Conservation (phyloP, 768 basidiomycete genomes). For the Leccinum truebloodii region DNA sequence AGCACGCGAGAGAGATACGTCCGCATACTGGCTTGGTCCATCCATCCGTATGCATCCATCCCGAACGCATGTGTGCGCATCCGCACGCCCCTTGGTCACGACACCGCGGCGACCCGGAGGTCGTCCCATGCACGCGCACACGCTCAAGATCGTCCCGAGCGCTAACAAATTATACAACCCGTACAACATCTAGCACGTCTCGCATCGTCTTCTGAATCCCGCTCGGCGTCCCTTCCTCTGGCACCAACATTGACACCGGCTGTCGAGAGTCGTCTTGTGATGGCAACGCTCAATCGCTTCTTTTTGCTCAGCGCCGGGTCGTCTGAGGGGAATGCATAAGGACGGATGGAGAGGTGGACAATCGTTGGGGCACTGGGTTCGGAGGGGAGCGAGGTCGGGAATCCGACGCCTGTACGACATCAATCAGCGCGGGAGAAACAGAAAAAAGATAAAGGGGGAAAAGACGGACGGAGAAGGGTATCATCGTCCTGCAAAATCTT, state of each 20-base stretch:
- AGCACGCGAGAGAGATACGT: neutral
- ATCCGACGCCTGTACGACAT: slow-evolving; percentile 29
- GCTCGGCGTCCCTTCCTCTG: slow-evolving; percentile 3
- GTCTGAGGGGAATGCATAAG: slow-evolving; percentile 51
- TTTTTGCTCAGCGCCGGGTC: slow-evolving; percentile 60
- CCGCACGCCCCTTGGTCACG: neutral
- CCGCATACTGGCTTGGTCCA: slow-evolving; percentile 3
- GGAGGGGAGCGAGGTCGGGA: slow-evolving; percentile 31
- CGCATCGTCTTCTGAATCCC: slow-evolving; percentile 16
- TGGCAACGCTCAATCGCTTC: slow-evolving; percentile 34
- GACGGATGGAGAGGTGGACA: slow-evolving; percentile 73
- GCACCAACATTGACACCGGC: slow-evolving; percentile 1
- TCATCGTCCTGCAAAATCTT: slow-evolving; percentile 86
- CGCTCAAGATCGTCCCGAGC: neutral
- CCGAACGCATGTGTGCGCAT: neutral
- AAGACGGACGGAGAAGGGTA: slow-evolving; percentile 59
- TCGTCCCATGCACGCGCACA: neutral
- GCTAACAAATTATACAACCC: slow-evolving; percentile 42
- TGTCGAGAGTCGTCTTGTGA: slow-evolving; percentile 27
- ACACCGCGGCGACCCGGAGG: neutral
- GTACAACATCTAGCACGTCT: slow-evolving; percentile 36
- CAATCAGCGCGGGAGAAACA: slow-evolving; percentile 9
- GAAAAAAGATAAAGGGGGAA: neutral
- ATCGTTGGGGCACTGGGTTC: slow-evolving; percentile 50
- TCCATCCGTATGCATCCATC: slow-evolving; percentile 2